phyloP scores from a whole-genome alignment of 345 rosid genomes.

The Trapa bicornis region DNA sequence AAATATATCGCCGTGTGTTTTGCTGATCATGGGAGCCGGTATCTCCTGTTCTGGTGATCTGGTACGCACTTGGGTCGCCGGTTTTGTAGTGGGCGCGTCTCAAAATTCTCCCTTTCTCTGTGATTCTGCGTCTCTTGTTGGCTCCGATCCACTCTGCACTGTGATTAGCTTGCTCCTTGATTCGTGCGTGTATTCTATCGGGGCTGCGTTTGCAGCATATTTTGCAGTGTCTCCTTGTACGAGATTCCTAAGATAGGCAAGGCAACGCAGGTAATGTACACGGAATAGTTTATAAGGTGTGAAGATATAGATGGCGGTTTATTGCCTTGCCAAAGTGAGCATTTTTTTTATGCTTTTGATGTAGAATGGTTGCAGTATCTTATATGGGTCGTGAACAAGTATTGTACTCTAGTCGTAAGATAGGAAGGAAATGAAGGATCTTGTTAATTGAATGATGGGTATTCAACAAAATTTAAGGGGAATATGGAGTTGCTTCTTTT shows the following conservation, averaged over 20 bases:
- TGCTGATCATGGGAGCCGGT: not conserved
- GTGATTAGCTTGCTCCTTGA: constrained; percentile 1
- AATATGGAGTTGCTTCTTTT: not conserved
- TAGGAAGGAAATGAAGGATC: not conserved
- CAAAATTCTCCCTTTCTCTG: not conserved
- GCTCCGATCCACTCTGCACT: not conserved
- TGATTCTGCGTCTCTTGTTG: not conserved
- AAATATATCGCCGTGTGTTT: not conserved
- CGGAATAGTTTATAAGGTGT: not conserved
- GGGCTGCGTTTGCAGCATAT: not conserved
- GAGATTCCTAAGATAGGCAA: not conserved
- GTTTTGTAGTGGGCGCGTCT: not conserved
- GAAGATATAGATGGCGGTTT: not conserved
- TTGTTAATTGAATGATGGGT: not conserved
- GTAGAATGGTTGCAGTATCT: not conserved
- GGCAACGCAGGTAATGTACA: not conserved
- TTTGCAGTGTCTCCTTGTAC: not conserved
- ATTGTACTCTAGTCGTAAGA: not conserved
- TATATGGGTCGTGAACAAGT: not conserved
- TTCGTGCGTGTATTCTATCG: not conserved
- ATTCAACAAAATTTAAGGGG: not conserved
- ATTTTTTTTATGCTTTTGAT: not conserved
- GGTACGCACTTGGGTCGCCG: not conserved
- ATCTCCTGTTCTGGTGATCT: not conserved
- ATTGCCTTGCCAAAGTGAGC: not conserved